Evolutionary conservation across 2,329 filamentous ascomycete genomes (phyloP), one percentile per base, ranked within the genome.

Genomic region (Fusarium anthophilum): DNA sequence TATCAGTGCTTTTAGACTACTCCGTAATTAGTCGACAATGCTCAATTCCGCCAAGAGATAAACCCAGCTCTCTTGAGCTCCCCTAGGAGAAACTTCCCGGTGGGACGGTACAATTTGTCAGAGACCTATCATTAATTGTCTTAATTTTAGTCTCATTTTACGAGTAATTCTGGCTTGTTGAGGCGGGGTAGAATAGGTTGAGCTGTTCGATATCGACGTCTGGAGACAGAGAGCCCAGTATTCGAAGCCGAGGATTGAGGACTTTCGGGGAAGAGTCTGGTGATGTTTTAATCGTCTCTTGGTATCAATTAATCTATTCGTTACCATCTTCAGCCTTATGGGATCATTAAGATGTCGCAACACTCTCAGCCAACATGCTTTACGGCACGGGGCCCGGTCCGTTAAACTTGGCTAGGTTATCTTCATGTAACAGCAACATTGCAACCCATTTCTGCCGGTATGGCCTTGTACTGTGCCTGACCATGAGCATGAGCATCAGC

Each of bases 261-360:
- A 24, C 15, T 30, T 43, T 24, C 14, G 14, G 24, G 24, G 39
- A 39, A 39, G 51, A 17, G 51, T 38, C 14, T 28, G 20, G 9
- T 26, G 14, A 50, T 41, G 18, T 12, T n/a, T 28, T 39, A 3
- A 28, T 39, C 15, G 11, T 30, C 24, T 38, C 45, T n/a, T 26
- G 30, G 15, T 26, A 37, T 45, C 24, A 24, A 30, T 60, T 6
- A 20, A 53, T 35, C 12, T 35, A 38, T 39, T 55, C 22, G 9
- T 28, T 37, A n/a, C 48, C 44, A 63, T 53, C 39, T 69, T 69
- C 66, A 69, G 66, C 67, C 67, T 70, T 70, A 65, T 61, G 38
- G 41, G 41, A 69, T 43, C 44, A 28, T 28, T 22, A 64, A 39
- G 51, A 55, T 69, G 47, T 55, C 56, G n/a, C 53, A 60, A 37